A percentile compares a stretch with the other conserved stretches of the same genome.
Evolutionary conservation across 768 basidiomycete species (phyloP).

Genomic region (Suillus paluster): DNA sequence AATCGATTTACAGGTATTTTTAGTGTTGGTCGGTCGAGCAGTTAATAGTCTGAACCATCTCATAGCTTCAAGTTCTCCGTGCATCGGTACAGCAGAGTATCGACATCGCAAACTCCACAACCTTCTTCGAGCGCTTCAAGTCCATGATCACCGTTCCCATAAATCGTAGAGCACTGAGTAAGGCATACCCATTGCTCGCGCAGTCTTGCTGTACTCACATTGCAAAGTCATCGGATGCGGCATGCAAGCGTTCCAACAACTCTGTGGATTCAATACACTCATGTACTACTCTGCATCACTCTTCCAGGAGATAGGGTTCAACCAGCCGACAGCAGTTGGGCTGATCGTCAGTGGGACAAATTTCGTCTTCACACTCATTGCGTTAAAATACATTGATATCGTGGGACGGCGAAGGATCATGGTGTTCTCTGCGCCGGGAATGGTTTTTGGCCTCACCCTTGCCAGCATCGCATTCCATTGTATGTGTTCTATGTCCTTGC

Average conservation of each 20-base stretch:
- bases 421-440: constrained; percentile 71
- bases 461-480: constrained; percentile 71
- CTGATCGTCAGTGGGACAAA: constrained; percentile 80
- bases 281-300: constrained; percentile 79
- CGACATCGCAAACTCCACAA: constrained; percentile 63
- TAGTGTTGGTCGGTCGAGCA: not conserved
- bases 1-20: constrained; percentile 62
- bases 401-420: constrained; percentile 74
- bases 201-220: not conserved
- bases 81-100: constrained; percentile 64
- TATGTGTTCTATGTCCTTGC: constrained; percentile 36
- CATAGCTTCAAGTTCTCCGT: constrained; percentile 60
- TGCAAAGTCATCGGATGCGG: constrained; percentile 71
- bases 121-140: constrained; percentile 56
- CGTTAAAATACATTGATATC: constrained; percentile 70
- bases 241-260: constrained; percentile 83
- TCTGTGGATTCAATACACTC: constrained; percentile 85
- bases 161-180: constrained; percentile 74
- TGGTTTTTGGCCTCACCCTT: constrained; percentile 67
- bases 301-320: constrained; percentile 80
- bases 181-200: constrained; percentile 24
- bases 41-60: not conserved
- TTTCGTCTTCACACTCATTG: constrained; percentile 77
- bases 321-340: constrained; percentile 82
- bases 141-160: constrained; percentile 60